These are phyloP conservation scores for Poa pratensis DNA, from an alignment of 176 grass and related monocot genomes.

Conservation along the genomic window DNA sequence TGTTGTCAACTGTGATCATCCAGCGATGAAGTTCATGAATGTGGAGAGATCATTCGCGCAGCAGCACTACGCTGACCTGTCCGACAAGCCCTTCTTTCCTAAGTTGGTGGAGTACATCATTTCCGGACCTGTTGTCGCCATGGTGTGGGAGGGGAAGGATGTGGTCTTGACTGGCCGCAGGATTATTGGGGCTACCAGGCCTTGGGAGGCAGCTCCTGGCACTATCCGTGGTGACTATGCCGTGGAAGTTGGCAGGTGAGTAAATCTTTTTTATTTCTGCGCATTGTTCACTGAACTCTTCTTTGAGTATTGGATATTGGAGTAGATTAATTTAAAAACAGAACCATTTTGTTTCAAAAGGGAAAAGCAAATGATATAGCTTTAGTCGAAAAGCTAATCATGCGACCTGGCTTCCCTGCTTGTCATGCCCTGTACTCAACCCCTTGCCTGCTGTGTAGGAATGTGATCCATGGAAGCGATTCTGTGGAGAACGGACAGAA, in stretches of 20 bases:
- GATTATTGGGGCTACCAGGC: constrained; percentile 81
- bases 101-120: constrained; percentile 78
- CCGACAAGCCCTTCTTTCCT: constrained; percentile 71
- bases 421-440: background rate
- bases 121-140: constrained; percentile 76
- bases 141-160: constrained; percentile 84
- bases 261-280: background rate
- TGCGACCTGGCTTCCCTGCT: too few relatives aligned
- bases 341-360: too few relatives aligned
- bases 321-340: too few relatives aligned
- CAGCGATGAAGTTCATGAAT: constrained; percentile 73
- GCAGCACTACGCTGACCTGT: constrained; percentile 82
- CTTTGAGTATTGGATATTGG: background rate
- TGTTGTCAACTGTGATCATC: background rate
- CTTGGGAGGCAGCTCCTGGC: constrained; percentile 65
- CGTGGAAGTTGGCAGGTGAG: constrained; percentile 78
- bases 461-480: constrained; percentile 79
- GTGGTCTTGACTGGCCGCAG: constrained; percentile 63
- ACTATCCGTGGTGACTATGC: constrained; percentile 77
- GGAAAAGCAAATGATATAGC: too few relatives aligned
- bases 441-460: constrained; percentile 29
- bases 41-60: constrained; percentile 76
- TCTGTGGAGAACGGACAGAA: constrained; percentile 67
- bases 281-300: background rate
- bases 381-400: background rate